Base-by-base conservation (phyloP, 108 stramenopile genomes). In the Nitzschia putrida region DNA sequence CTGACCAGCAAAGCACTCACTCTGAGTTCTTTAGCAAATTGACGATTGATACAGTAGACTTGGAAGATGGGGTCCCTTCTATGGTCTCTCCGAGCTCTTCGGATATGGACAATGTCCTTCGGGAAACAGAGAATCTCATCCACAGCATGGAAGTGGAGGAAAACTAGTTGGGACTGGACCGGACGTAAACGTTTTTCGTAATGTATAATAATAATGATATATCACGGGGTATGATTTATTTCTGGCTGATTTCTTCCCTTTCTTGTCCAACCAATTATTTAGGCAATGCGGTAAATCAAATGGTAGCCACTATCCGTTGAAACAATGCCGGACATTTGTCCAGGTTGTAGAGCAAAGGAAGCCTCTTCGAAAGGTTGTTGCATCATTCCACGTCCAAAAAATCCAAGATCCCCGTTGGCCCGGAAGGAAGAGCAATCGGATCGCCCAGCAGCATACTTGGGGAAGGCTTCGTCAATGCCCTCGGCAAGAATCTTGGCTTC, bases 301-400 rank as follows among this genome's bases (percentile, higher is more conserved):
- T 99, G 98, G 63, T 91, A 88, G 43, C 98, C 98, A 57, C 86
- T 88, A 61, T 99, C 98, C 14, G 95, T 95, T 24, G 90, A 89
- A 13, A 98, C 92, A 57, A 98, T 95, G 14, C 81, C 86, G 14
- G 82, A 85, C 88, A 97, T 93, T 72, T 92, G 88, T 11, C 94
- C 95, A 9, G 86, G 78, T 21, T 79, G 65, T 59, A 97, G 75
- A 1, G 79, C 85, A 70, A 95, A 98, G n/a, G 95, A 76, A 2
- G 96, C 98, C 22, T 96, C 94, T 72, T 97, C 97, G 73, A 97
- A 98, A 24, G 95, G 86, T 65, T 84, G 83, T 78, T 94, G 93
- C 95, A 96, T 98, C 80, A 68, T 64, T 22, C 95, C 95, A 49
- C 70, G 83, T 20, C 80, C 92, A 68, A 96, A 96, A 66, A 87